Conservation (phyloP, 306 rosid genomes). For the Acacia acuminata region DNA sequence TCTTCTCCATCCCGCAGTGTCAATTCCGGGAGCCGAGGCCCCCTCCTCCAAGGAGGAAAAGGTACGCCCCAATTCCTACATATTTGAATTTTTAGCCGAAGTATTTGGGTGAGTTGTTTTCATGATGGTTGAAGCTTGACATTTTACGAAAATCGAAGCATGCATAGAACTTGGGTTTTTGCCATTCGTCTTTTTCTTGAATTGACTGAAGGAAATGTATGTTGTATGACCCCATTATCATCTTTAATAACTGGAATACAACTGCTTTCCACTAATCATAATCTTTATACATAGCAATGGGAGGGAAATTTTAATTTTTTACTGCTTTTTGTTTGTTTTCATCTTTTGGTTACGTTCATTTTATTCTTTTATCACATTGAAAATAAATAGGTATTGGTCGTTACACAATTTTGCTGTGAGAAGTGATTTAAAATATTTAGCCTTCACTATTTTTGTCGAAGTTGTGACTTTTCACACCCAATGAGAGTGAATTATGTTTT, state of each 20-base stretch:
- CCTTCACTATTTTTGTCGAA: background rate
- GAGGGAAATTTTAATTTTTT: background rate
- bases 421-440: background rate
- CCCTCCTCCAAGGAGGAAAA: conserved; percentile 61
- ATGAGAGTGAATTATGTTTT: background rate
- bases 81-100: background rate
- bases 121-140: background rate
- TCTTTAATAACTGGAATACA: background rate
- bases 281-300: background rate
- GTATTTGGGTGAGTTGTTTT: background rate
- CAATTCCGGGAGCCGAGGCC: no score
- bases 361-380: background rate
- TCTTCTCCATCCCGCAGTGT: no score
- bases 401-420: background rate
- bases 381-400: background rate
- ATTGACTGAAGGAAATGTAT: background rate
- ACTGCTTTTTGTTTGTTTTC: background rate
- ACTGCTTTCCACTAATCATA: background rate
- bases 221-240: background rate
- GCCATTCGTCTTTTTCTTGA: background rate
- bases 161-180: background rate
- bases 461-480: background rate
- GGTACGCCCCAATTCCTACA: conserved; percentile 39
- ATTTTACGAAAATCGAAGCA: no score
- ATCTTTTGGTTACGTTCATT: background rate